phyloP scores from a whole-genome alignment of 1,139 yeast genomes.

The Kurtzmaniella quercitrusa region DNA sequence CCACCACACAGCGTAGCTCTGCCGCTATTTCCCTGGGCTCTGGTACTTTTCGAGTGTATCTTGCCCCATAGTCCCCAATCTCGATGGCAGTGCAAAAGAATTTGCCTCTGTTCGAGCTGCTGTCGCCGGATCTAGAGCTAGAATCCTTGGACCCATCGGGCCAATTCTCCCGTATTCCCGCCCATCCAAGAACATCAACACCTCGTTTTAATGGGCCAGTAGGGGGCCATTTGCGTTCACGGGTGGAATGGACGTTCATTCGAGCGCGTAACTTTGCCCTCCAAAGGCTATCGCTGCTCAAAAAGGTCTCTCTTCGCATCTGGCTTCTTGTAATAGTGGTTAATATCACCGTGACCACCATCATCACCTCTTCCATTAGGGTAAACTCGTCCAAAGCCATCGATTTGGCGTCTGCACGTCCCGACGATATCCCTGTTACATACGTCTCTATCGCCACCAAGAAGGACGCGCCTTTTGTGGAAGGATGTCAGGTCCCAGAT shows the following conservation, averaged over 20 bases:
- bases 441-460: constrained; percentile 23
- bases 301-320: neutral
- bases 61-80: neutral
- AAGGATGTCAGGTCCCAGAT: constrained; percentile 49
- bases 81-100: neutral
- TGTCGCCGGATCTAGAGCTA: neutral
- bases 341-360: neutral
- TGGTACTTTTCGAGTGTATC: neutral
- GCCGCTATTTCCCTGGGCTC: neutral
- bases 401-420: constrained; percentile 4
- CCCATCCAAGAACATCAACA: neutral
- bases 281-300: neutral
- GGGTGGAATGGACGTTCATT: neutral
- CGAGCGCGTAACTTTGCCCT: neutral
- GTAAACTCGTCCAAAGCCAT: constrained; percentile 3
- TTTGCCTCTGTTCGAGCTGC: neutral
- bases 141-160: neutral
- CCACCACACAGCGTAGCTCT: neutral
- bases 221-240: neutral
- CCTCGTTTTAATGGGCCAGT: neutral
- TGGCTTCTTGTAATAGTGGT: neutral
- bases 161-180: neutral
- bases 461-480: constrained; percentile 41
- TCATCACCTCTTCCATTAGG: neutral
- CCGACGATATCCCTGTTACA: constrained; percentile 20